Percentiles rank a stretch among this genome's conserved stretches.
phyloP scores from a whole-genome alignment of 306 rosid genomes.

The Senna tora region DNA sequence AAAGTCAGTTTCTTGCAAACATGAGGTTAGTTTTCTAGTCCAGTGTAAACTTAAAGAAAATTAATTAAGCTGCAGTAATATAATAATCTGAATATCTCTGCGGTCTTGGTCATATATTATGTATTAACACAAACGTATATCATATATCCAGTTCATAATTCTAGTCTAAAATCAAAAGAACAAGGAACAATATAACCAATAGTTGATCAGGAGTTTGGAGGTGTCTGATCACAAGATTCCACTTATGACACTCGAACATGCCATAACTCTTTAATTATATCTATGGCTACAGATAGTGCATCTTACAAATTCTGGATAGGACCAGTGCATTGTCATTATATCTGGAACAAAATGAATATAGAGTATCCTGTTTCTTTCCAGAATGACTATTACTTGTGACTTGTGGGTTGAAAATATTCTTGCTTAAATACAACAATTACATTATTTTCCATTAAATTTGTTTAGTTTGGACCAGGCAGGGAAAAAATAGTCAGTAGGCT shows the following conservation, averaged over 20 bases:
- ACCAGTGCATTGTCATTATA: neutral
- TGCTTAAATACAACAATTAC: neutral
- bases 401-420: neutral
- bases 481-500: too few species aligned
- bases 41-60: neutral
- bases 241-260: neutral
- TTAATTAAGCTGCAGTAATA: neutral
- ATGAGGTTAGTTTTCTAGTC: slow-evolving; percentile 73
- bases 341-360: neutral
- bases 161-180: slow-evolving; percentile 4
- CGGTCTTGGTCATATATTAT: neutral
- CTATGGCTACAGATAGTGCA: neutral
- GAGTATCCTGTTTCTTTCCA: neutral
- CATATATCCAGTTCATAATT: neutral
- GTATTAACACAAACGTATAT: neutral
- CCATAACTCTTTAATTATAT: neutral
- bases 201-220: slow-evolving; percentile 13
- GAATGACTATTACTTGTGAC: neutral
- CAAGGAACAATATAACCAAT: slow-evolving; percentile 6
- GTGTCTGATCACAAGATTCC: slow-evolving; percentile 1
- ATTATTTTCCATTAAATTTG: too few species aligned
- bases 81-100: neutral
- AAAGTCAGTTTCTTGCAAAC: slow-evolving; percentile 96
- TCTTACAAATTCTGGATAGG: neutral
- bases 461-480: too few species aligned